A percentile compares a stretch with the other conserved stretches of the same genome.
phyloP scores from a whole-genome alignment of 306 rosid species.

The Vigna reflexopilosa region DNA sequence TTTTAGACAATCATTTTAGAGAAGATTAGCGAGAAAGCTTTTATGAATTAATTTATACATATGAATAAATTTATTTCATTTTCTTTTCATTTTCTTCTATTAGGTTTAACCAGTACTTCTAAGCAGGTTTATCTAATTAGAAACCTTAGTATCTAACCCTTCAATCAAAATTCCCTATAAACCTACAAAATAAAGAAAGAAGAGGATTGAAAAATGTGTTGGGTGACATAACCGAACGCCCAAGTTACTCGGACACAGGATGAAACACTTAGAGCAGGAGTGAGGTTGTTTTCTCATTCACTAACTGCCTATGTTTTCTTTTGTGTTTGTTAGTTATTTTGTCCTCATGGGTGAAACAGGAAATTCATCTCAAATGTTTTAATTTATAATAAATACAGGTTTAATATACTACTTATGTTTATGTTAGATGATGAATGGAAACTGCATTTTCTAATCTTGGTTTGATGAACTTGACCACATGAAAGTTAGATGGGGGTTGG shows the following conservation, averaged over 20 bases:
- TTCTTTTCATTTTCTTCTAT: no score
- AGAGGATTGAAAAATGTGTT: neutral
- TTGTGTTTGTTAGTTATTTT: no score
- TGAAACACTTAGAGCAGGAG: neutral
- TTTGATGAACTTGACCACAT: neutral
- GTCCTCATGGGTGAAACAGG: neutral
- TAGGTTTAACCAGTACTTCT: no score
- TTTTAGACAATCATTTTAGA: no score
- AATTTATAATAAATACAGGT: neutral
- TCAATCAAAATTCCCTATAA: neutral
- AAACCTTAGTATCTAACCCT: neutral
- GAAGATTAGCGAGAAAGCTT: no score
- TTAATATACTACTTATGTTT: conserved; percentile 2
- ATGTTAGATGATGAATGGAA: conserved; percentile 10
- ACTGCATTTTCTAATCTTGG: neutral
- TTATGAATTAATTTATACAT: no score
- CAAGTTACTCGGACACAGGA: neutral
- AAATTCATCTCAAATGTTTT: neutral
- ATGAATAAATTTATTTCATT: no score
- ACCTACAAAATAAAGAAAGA: neutral
- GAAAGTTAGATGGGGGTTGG: neutral
- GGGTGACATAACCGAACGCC: neutral
- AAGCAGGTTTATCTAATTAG: no score
- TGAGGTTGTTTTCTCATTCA: conserved; percentile 18
- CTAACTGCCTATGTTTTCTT: neutral